Base-by-base conservation (phyloP, 345 rosid species). In the Triadica sebifera region DNA sequence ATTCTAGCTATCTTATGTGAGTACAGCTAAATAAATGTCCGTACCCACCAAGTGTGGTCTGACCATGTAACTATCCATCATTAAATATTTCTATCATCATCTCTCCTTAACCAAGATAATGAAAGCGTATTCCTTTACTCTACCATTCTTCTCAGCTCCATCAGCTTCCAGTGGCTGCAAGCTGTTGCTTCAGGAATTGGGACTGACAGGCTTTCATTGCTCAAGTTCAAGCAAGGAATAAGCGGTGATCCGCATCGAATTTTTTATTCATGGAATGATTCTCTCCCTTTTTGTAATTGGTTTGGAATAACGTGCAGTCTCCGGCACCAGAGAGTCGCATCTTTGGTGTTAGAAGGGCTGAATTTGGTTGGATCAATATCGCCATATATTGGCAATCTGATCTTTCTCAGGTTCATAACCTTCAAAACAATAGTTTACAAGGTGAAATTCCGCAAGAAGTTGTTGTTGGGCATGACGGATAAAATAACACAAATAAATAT, bases 261-360 rank as follows among this genome's bases (percentile, higher is more conserved):
- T 53, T 43, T 74, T 19, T 45, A 45, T 8, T 74, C 77, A 20
- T 74, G 72, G 72, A 66, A 74, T n/a, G 72, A 56, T 17, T 74
- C 77, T 39, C 6, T 57, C 19, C 77, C 45, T 34, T 56, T 74
- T 29, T 74, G 78, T 16, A 29, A 25, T 3, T 67, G 65, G 74
- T 39, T 24, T 57, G 74, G 74, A 70, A 70, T 74, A 47, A 24
- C 56, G 0, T 74, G 72, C 72, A 58, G 29, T 13, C 12, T 3
- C 49, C 51, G 12, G 66, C 56, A 24, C 15, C 77, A 16, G 12
- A 55, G 52, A 56, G 74, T 70, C 51, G 22, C 20, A 13, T 55
- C 64, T 17, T 12, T 70, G 6, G 41, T 15, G 4, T 59, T 70
- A 16, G 9, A 41, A 24, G 77, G 57, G 25, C 77, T 41, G 64